A percentile compares a stretch with the other conserved stretches of the same genome.
These are phyloP conservation scores for Coffea canephora DNA, from an alignment of 257 asterid genomes.

Conservation along the genomic window DNA sequence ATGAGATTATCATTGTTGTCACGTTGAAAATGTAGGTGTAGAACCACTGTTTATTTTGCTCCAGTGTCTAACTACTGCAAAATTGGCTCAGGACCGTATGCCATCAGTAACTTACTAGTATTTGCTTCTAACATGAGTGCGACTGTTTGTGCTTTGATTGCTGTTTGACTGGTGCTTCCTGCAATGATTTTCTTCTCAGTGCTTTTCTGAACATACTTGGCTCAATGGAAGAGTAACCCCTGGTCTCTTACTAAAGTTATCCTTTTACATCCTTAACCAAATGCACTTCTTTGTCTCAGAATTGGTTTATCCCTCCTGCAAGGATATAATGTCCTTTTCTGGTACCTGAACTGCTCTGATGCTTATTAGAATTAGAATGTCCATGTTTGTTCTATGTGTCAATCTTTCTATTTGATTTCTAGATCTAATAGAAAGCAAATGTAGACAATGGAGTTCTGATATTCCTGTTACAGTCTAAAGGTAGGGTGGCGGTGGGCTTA, in stretches of 20 bases:
- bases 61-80: neutral
- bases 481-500: neutral
- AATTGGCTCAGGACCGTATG: neutral
- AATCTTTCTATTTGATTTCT: neutral
- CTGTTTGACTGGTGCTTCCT: neutral
- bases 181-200: neutral
- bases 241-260: neutral
- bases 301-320: neutral
- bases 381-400: neutral
- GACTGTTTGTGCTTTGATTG: neutral
- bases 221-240: neutral
- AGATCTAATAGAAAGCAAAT: neutral
- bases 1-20: neutral
- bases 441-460: neutral
- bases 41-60: neutral
- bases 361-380: no score
- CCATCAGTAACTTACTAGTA: neutral
- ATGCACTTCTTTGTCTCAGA: neutral
- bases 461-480: neutral
- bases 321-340: neutral
- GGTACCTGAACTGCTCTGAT: neutral
- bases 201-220: neutral
- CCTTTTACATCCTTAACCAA: neutral
- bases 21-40: neutral
- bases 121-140: neutral